Evolutionary conservation across 2,329 filamentous ascomycete genomes (phyloP).

Genomic region (Alternaria angustiovoidea): DNA sequence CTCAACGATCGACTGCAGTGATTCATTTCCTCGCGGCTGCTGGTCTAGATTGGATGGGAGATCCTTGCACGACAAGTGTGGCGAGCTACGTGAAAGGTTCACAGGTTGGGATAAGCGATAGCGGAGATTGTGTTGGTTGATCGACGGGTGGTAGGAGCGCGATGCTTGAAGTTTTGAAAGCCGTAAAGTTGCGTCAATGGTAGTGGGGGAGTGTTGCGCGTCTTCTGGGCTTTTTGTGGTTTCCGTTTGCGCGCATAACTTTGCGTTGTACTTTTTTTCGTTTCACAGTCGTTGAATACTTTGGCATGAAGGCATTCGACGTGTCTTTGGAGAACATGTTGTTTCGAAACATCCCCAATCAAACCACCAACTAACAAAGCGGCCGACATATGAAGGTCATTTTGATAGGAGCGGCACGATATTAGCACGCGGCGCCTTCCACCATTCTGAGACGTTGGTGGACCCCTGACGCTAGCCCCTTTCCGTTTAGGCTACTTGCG

Average conservation of each 20-base stretch:
- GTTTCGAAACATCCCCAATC: conserved; percentile 12
- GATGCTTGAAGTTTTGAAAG: conserved; percentile 6
- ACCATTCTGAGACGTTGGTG: conserved; percentile 11
- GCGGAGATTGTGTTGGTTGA: conserved; percentile 16
- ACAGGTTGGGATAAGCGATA: conserved; percentile 10
- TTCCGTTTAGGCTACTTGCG: conserved; percentile 3
- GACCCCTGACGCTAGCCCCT: conserved; percentile 1
- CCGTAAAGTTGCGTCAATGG: background rate
- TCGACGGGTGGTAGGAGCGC: conserved; percentile 9
- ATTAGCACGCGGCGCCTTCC: conserved; percentile 5
- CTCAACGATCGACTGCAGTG: conserved; percentile 5
- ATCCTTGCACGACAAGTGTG: conserved; percentile 7
- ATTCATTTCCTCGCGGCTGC: conserved; percentile 9
- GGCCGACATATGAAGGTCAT: conserved; percentile 14
- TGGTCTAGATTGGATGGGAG: conserved; percentile 7
- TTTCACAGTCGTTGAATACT: background rate
- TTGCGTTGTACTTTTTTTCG: background rate
- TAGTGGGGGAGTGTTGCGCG: conserved; percentile 10
- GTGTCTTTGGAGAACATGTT: background rate
- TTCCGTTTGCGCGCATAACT: background rate
- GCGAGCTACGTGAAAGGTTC: conserved; percentile 1
- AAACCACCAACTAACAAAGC: conserved; percentile 3
- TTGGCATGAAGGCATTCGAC: background rate
- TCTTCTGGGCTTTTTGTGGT: background rate
- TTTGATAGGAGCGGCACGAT: conserved; percentile 12